Percentiles rank a stretch among this genome's conserved stretches.
phyloP scores from a whole-genome alignment of 306 rosid species.

The Gleditsia sinensis region DNA sequence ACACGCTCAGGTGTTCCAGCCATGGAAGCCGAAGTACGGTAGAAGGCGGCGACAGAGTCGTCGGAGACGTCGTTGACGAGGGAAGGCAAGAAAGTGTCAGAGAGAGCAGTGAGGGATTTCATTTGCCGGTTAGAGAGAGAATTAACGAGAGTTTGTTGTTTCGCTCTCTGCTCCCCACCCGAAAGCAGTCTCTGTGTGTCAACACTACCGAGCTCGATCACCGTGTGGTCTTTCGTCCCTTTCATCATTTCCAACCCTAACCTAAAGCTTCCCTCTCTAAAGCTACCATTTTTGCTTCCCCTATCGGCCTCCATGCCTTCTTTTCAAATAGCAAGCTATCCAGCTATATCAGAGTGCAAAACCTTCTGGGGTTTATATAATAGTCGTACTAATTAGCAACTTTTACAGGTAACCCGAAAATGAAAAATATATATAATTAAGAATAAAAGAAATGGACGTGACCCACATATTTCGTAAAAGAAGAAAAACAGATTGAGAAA shows the following conservation, averaged over 20 bases:
- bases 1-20: slow-evolving; percentile 66
- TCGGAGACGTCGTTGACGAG: not conserved
- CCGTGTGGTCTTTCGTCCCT: slow-evolving; percentile 39
- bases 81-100: slow-evolving; percentile 75
- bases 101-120: slow-evolving; percentile 61
- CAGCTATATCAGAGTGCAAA: not conserved
- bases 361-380: slow-evolving; percentile 1
- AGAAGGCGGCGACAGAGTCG: slow-evolving; percentile 42
- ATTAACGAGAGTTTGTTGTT: slow-evolving; percentile 1
- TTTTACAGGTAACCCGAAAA: not conserved
- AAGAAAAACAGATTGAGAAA: too few relatives aligned
- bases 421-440: not conserved
- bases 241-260: not conserved
- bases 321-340: not conserved
- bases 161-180: slow-evolving; percentile 4
- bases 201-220: slow-evolving; percentile 36
- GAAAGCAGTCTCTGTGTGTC: slow-evolving; percentile 33
- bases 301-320: slow-evolving; percentile 32
- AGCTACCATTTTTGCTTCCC: slow-evolving; percentile 30
- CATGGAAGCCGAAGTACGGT: slow-evolving; percentile 65
- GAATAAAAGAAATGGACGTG: not conserved
- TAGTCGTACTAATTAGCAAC: not conserved
- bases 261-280: not conserved
- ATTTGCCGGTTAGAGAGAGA: slow-evolving; percentile 59
- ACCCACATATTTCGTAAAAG: too few relatives aligned